Evolutionary conservation across 306 rosid species (phyloP).

Genomic region (Vigna mungo): DNA sequence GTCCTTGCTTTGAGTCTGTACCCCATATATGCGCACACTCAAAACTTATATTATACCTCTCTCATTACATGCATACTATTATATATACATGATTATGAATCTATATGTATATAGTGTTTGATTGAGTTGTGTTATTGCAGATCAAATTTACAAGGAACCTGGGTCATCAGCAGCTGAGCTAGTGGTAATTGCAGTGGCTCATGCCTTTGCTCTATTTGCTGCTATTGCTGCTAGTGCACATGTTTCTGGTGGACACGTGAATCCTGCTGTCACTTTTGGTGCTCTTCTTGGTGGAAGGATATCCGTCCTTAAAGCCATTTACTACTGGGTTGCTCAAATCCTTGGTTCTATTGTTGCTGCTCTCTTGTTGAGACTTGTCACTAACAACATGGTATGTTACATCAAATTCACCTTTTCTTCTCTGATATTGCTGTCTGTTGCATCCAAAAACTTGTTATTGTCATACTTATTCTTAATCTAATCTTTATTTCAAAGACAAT

Average conservation of each 20-base stretch:
- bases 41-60: background rate
- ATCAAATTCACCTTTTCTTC: background rate
- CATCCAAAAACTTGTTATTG: background rate
- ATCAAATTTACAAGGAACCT: constrained; percentile 57
- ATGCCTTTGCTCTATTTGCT: constrained; percentile 66
- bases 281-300: constrained; percentile 85
- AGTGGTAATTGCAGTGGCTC: constrained; percentile 66
- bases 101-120: no score
- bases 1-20: constrained; percentile 64
- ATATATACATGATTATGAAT: background rate
- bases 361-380: constrained; percentile 74
- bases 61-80: background rate
- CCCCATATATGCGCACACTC: background rate
- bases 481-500: no score
- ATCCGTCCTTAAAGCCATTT: constrained; percentile 63
- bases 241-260: constrained; percentile 83
- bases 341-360: constrained; percentile 74
- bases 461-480: no score
- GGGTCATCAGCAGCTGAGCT: constrained; percentile 58
- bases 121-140: constrained; percentile 41
- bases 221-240: constrained; percentile 68
- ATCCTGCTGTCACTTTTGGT: constrained; percentile 88
- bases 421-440: background rate
- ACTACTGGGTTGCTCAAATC: constrained; percentile 86
- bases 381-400: constrained; percentile 68